Evolutionary conservation across 352 stramenopile species (phyloP).

Genomic region (Discostella stelligera): DNA sequence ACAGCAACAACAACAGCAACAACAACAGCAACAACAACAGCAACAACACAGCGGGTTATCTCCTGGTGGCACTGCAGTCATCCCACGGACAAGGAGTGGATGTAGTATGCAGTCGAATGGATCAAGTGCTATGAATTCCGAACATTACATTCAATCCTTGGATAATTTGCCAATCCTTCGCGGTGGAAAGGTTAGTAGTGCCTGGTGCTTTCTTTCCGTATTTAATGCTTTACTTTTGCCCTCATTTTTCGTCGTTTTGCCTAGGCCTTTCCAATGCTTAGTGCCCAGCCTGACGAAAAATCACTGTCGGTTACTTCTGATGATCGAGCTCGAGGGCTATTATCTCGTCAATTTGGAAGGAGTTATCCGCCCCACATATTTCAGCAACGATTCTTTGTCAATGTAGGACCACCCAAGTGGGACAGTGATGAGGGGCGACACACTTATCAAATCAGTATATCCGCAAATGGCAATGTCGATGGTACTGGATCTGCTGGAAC

Average conservation of each 20-base stretch:
- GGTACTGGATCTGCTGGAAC: not conserved
- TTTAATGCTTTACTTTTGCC: conserved; percentile 1
- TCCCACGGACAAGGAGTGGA: conserved; percentile 27
- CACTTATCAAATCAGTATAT: conserved; percentile 47
- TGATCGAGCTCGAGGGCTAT: not conserved
- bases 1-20: not conserved
- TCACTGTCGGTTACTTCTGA: conserved; percentile 13
- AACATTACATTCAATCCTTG: conserved; percentile 52
- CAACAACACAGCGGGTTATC: not conserved
- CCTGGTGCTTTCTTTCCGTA: not conserved
- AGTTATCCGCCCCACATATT: conserved; percentile 24
- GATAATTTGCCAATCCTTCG: conserved; percentile 35
- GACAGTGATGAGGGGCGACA: conserved; percentile 29
- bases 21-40: not conserved
- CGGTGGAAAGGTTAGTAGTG: conserved; percentile 27
- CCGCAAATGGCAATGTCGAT: conserved; percentile 3
- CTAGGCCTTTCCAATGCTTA: conserved; percentile 37
- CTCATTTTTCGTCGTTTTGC: not conserved
- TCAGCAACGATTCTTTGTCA: conserved; percentile 32
- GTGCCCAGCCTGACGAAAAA: conserved; percentile 32
- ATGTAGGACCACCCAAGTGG: conserved; percentile 25
- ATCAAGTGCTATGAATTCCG: conserved; percentile 48
- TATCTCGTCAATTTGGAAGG: conserved; percentile 40
- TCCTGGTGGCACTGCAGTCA: not conserved
- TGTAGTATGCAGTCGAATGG: conserved; percentile 43